Conservation (phyloP, 371 early-diverging fungal species). For the Batrachochytrium dendrobatidis region DNA sequence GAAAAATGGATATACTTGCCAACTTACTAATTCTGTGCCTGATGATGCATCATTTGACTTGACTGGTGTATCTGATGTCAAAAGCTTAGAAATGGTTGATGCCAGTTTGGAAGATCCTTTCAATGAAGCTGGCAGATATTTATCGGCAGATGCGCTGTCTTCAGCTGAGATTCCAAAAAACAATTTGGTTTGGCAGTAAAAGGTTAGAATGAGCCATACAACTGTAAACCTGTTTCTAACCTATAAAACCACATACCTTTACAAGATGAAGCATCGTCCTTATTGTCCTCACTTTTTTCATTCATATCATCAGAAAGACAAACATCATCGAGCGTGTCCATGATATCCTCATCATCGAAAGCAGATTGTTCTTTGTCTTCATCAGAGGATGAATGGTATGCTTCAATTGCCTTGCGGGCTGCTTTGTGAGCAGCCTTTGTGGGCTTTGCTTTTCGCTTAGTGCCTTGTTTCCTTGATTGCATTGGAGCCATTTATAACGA, state of each 20-base stretch:
- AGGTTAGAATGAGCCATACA: no score
- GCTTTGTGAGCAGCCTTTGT: constrained; percentile 1
- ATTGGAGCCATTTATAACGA: no score
- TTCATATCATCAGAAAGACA: constrained; percentile 5
- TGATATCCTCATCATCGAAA: not conserved
- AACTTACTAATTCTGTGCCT: constrained; percentile 1
- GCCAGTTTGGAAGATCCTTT: constrained; percentile 16
- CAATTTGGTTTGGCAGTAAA: no score
- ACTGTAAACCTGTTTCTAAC: no score
- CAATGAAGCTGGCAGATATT: no score
- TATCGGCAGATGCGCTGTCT: no score
- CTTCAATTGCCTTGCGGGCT: not conserved
- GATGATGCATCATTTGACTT: constrained; percentile 14
- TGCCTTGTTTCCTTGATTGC: no score
- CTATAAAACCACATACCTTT: no score
- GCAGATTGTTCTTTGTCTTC: not conserved
- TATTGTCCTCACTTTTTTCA: constrained; percentile 14
- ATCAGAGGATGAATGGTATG: not conserved
- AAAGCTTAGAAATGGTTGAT: constrained; percentile 59
- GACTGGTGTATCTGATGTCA: constrained; percentile 18
- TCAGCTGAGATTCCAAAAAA: no score
- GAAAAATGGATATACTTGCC: constrained; percentile 6
- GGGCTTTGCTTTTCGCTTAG: no score
- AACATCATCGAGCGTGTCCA: not conserved
- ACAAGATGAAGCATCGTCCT: no score